phyloP scores from a whole-genome alignment of 805 yeast genomes.

The Starmerella etchellsii region DNA sequence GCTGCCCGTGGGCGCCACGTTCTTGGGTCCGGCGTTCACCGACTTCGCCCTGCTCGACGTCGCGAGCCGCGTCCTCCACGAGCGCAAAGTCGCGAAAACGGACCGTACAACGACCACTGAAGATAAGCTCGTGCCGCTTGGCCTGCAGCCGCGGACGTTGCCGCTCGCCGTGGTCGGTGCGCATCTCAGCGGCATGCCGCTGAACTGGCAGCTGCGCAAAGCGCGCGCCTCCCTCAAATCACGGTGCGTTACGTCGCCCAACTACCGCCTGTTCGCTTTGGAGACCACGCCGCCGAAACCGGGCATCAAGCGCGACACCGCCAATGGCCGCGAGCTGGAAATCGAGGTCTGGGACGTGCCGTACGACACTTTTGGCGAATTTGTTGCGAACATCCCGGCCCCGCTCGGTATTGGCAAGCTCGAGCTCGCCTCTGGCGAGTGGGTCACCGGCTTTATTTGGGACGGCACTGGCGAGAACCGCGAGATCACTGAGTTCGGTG shows the following conservation, averaged over 20 bases:
- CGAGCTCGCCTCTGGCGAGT: slow-evolving; percentile 64
- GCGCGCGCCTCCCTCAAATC: slow-evolving; percentile 61
- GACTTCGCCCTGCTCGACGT: slow-evolving; percentile 81
- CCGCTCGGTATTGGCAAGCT: slow-evolving; percentile 94
- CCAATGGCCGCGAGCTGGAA: slow-evolving; percentile 34
- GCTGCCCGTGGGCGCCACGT: slow-evolving; percentile 79
- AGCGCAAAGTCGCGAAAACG: slow-evolving; percentile 43
- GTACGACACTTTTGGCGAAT: slow-evolving; percentile 60
- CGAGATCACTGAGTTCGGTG: slow-evolving; percentile 79
- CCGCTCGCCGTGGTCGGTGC: slow-evolving; percentile 94
- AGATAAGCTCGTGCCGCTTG: slow-evolving; percentile 4
- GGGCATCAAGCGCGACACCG: slow-evolving; percentile 59
- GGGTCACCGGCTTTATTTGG: slow-evolving; percentile 89
- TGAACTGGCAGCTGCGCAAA: slow-evolving; percentile 86
- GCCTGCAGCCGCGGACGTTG: slow-evolving; percentile 32
- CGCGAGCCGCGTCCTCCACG: slow-evolving; percentile 51
- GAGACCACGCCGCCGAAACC: slow-evolving; percentile 75
- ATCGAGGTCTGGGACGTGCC: slow-evolving; percentile 82
- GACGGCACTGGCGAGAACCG: slow-evolving; percentile 61
- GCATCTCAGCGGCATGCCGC: slow-evolving; percentile 73
- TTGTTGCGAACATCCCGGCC: slow-evolving; percentile 78
- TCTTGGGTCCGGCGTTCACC: slow-evolving; percentile 67
- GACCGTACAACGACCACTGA: slow-evolving; percentile 35
- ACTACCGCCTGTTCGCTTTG: slow-evolving; percentile 69
- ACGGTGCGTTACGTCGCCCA: slow-evolving; percentile 54